Conservation (phyloP, 2,329 filamentous ascomycete species). For the Ascochyta clinopodiicola region DNA sequence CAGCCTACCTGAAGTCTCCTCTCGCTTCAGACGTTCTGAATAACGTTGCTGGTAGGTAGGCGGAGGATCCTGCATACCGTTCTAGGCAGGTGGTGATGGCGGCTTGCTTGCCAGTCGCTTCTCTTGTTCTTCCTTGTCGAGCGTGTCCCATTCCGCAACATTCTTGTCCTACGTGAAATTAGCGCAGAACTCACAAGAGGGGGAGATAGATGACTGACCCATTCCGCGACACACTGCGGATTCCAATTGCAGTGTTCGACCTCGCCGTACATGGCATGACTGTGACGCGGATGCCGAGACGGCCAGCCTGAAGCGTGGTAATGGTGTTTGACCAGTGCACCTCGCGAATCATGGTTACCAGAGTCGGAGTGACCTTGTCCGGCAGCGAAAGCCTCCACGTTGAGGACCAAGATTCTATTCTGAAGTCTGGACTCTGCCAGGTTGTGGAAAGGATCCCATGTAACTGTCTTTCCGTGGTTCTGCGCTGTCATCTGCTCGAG, state of each 20-base stretch:
- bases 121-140: conserved; percentile 66
- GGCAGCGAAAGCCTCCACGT: conserved; percentile 75
- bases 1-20: not conserved
- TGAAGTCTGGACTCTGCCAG: conserved; percentile 70
- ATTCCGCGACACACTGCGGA: conserved; percentile 66
- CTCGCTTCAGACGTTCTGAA: not conserved
- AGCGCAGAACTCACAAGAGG: conserved; percentile 1
- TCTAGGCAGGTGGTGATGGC: conserved; percentile 13
- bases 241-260: conserved; percentile 77
- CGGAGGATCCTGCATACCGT: no score
- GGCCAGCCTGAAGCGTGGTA: conserved; percentile 79
- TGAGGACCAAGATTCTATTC: conserved; percentile 69
- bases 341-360: conserved; percentile 70
- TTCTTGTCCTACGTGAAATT: conserved; percentile 58
- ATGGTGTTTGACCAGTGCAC: conserved; percentile 74
- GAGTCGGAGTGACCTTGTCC: conserved; percentile 77
- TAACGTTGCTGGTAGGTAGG: not conserved
- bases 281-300: conserved; percentile 68
- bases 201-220: conserved; percentile 49
- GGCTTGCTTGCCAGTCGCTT: conserved; percentile 52
- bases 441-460: conserved; percentile 71
- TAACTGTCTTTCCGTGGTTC: conserved; percentile 55
- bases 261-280: conserved; percentile 72
- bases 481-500: conserved; percentile 66
- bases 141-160: conserved; percentile 64